Conservation (phyloP, 2,329 filamentous ascomycete species). For the Chrysosporium queenslandicum region DNA sequence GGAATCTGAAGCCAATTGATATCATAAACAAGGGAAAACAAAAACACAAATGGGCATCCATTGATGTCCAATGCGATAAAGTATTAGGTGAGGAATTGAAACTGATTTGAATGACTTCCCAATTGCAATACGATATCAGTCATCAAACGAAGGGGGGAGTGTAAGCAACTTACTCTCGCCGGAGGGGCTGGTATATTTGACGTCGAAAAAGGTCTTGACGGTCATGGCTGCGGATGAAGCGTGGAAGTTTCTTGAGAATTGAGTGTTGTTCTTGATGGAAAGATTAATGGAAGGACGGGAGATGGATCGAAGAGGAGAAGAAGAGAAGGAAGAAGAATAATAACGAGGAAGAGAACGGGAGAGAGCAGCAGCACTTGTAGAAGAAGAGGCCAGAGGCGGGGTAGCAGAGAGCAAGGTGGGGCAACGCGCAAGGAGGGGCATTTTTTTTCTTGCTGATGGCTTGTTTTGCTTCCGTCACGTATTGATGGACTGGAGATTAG, state of each 20-base stretch:
- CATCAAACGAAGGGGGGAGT: neutral
- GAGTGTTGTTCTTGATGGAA: conserved; percentile 24
- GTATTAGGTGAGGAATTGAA: neutral
- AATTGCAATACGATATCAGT: neutral
- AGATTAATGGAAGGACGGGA: conserved; percentile 30
- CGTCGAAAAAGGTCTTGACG: conserved; percentile 64
- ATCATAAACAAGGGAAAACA: conserved; percentile 19
- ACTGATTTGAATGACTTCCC: neutral
- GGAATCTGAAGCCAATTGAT: conserved; percentile 2
- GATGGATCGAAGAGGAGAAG: conserved; percentile 16
- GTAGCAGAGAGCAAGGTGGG: conserved; percentile 19
- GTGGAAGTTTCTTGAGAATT: conserved; percentile 45
- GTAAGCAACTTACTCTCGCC: conserved; percentile 39
- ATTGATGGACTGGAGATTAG: neutral
- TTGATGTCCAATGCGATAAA: neutral
- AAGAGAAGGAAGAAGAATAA: conserved; percentile 19
- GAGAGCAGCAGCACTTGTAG: conserved; percentile 8
- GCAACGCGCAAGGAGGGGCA: conserved; percentile 20
- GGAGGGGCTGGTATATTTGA: conserved; percentile 51
- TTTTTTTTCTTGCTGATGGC: conserved; percentile 11
- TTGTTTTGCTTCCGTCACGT: conserved; percentile 7
- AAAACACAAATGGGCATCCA: neutral
- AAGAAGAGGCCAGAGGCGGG: conserved; percentile 14
- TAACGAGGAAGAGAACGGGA: conserved; percentile 18
- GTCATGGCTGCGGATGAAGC: conserved; percentile 64